Evolutionary conservation across 495 filamentous ascomycete species (phyloP).

Genomic region (Cercophora scortea): DNA sequence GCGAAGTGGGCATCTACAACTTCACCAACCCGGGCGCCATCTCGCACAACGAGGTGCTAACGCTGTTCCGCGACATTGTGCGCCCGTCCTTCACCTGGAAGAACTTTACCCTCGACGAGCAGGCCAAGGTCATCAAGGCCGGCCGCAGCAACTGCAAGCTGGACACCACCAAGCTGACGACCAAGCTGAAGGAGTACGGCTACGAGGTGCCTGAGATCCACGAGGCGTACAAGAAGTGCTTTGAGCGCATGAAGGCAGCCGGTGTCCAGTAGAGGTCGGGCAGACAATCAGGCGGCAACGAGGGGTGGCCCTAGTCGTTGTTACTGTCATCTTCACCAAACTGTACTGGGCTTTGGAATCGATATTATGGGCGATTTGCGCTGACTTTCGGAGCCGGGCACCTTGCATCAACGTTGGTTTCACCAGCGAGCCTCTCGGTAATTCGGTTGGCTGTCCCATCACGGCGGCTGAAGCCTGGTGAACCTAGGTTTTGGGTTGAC

Average conservation of each 20-base stretch:
- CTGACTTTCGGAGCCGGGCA: too few species aligned
- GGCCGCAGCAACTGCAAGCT: conserved; percentile 58
- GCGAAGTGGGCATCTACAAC: conserved; percentile 57
- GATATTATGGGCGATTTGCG: too few species aligned
- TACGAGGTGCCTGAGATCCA: conserved; percentile 54
- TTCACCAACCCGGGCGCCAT: conserved; percentile 63
- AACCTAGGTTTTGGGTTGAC: too few species aligned
- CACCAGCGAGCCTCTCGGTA: too few species aligned
- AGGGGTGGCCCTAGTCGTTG: too few species aligned
- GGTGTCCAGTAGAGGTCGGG: conserved; percentile 31
- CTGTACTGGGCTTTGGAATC: too few species aligned
- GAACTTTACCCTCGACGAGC: conserved; percentile 59
- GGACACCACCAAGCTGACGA: conserved; percentile 52
- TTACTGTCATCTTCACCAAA: neutral
- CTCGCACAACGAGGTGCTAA: conserved; percentile 58
- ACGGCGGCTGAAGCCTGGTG: too few species aligned
- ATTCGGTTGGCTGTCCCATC: too few species aligned
- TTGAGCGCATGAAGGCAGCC: conserved; percentile 56
- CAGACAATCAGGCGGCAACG: too few species aligned
- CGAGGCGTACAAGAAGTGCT: conserved; percentile 52
- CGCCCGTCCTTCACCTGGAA: conserved; percentile 55
- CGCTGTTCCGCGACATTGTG: conserved; percentile 53
- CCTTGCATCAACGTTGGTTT: too few species aligned
- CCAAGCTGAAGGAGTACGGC: conserved; percentile 51
- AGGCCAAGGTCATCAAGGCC: conserved; percentile 59